A percentile compares a stretch with the other conserved stretches of the same genome.
These are phyloP conservation scores for Knoxia roxburghii DNA, from an alignment of 257 asterid genomes.

Conservation along the genomic window DNA sequence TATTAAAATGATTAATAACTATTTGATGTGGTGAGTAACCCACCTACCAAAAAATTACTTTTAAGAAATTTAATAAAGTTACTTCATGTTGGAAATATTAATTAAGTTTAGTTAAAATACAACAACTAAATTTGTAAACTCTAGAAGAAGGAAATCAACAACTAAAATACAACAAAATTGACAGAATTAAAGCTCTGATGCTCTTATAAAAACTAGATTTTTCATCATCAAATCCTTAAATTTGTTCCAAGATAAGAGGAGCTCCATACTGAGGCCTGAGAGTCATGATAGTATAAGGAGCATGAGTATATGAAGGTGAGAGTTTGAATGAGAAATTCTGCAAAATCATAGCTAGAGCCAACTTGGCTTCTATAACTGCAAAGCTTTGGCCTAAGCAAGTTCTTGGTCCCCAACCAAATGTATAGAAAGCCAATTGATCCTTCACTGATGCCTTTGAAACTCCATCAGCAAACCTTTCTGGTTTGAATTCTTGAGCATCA, in stretches of 20 bases:
- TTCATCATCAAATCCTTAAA: not conserved
- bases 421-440: constrained; percentile 6
- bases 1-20: too few relatives aligned
- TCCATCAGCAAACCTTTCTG: constrained; percentile 17
- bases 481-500: constrained; percentile 15
- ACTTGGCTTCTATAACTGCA: constrained; percentile 12
- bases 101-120: too few relatives aligned
- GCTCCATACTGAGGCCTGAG: constrained; percentile 12
- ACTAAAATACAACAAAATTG: too few relatives aligned
- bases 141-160: too few relatives aligned
- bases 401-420: constrained; percentile 16
- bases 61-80: too few relatives aligned
- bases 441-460: constrained; percentile 11
- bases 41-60: too few relatives aligned
- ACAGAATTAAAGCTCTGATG: too few relatives aligned
- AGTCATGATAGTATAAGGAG: constrained; percentile 9
- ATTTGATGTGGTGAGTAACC: too few relatives aligned
- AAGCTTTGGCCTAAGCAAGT: constrained; percentile 16
- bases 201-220: too few relatives aligned
- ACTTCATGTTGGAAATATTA: too few relatives aligned
- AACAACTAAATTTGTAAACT: too few relatives aligned
- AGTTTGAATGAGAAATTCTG: constrained; percentile 12
- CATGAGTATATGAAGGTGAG: constrained; percentile 12
- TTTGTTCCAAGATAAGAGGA: not conserved
- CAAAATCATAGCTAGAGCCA: constrained; percentile 17